Evolutionary conservation across 2,329 filamentous ascomycete species (phyloP).

Genomic region (Cladobotryum protrusum): DNA sequence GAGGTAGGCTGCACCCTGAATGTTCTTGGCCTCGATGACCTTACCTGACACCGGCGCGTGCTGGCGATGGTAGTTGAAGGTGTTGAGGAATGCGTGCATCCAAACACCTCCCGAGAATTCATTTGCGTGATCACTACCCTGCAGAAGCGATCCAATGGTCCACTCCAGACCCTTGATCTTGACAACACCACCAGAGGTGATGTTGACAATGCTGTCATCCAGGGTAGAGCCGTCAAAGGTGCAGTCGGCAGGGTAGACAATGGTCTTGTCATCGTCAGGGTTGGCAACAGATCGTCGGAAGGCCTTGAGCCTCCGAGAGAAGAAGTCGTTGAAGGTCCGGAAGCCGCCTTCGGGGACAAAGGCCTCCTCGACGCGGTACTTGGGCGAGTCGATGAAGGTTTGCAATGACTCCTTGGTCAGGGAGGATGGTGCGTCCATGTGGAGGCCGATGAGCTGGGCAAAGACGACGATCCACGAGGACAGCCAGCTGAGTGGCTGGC

Average conservation of each 20-base stretch:
- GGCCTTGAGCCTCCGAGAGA: slow-evolving; percentile 30
- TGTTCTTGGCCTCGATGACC: slow-evolving; percentile 31
- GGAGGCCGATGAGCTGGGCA: slow-evolving; percentile 28
- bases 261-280: slow-evolving; percentile 21
- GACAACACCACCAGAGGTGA: slow-evolving; percentile 21
- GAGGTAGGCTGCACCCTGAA: slow-evolving; percentile 32
- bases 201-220: slow-evolving; percentile 19
- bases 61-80: slow-evolving; percentile 36
- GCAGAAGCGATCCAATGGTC: slow-evolving; percentile 30
- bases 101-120: slow-evolving; percentile 34
- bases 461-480: slow-evolving; percentile 35
- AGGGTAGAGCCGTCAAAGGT: slow-evolving; percentile 23
- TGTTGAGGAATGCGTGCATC: slow-evolving; percentile 35
- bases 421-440: slow-evolving; percentile 28
- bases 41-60: slow-evolving; percentile 34
- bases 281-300: slow-evolving; percentile 26
- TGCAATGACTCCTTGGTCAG: slow-evolving; percentile 24
- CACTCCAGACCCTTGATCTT: slow-evolving; percentile 32
- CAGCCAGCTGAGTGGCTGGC: slow-evolving; percentile 25
- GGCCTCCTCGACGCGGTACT: slow-evolving; percentile 27
- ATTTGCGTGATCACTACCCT: slow-evolving; percentile 24
- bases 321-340: slow-evolving; percentile 36
- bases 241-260: slow-evolving; percentile 32
- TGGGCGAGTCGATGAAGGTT: slow-evolving; percentile 25
- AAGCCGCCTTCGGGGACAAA: slow-evolving; percentile 26